A percentile compares a stretch with the other conserved stretches of the same genome.
Conservation (phyloP, 2,329 filamentous ascomycete genomes). For the Huntiella moniliformis region DNA sequence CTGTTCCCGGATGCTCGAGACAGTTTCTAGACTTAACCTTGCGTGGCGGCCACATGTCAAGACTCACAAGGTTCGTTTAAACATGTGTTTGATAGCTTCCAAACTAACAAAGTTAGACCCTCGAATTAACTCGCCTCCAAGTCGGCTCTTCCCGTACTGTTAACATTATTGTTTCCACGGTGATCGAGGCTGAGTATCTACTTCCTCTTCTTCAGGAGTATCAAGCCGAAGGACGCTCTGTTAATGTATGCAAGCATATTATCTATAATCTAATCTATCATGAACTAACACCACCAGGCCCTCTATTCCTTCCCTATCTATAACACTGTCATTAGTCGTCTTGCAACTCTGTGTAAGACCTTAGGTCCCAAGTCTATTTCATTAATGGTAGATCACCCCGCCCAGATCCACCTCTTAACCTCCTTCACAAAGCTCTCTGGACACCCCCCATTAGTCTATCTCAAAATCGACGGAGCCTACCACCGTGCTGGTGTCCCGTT, state of each 20-base stretch:
- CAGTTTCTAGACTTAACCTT: constrained; percentile 37
- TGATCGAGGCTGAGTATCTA: constrained; percentile 54
- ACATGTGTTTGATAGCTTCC: neutral
- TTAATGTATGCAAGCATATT: constrained; percentile 32
- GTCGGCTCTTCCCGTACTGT: constrained; percentile 36
- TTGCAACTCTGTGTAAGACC: constrained; percentile 34
- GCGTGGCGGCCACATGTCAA: constrained; percentile 64
- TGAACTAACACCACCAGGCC: constrained; percentile 23
- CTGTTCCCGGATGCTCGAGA: constrained; percentile 51
- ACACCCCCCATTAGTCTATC: constrained; percentile 35
- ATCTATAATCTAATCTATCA: neutral
- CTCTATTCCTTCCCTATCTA: constrained; percentile 56
- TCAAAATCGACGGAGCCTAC: constrained; percentile 61
- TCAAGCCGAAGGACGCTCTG: constrained; percentile 29
- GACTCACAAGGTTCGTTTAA: constrained; percentile 49
- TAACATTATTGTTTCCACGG: constrained; percentile 53
- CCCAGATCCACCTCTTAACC: constrained; percentile 35
- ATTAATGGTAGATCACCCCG: constrained; percentile 50
- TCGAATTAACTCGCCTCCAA: constrained; percentile 47
- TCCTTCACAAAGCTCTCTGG: constrained; percentile 24
- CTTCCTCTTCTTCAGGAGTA: constrained; percentile 40
- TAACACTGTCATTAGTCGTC: constrained; percentile 37
- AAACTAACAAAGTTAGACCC: constrained; percentile 28
- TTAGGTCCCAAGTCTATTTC: constrained; percentile 39
- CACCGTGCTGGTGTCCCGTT: constrained; percentile 49